Percentiles rank a stretch among this genome's conserved stretches.
Conservation (phyloP, 139 green algal species). For the Chloropicon primus region DNA sequence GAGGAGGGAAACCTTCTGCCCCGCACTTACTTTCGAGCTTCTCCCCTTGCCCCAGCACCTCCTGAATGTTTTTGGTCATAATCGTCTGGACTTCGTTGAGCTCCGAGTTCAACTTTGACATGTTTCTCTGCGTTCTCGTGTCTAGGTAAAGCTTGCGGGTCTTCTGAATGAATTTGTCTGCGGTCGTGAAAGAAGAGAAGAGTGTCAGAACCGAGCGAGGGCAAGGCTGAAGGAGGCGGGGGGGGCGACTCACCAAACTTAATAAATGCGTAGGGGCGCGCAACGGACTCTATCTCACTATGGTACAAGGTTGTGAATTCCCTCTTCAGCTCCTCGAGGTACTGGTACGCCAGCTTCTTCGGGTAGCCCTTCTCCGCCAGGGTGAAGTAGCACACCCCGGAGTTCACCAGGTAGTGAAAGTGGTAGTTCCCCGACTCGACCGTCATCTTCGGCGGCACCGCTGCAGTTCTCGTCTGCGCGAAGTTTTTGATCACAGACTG, state of each 20-base stretch:
- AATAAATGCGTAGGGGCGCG: constrained; percentile 95
- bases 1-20: neutral
- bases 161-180: constrained; percentile 99
- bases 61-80: constrained; percentile 97
- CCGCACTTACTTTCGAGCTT: constrained; percentile 74
- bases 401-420: constrained; percentile 62
- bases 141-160: constrained; percentile 97
- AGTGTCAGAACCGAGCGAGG: neutral
- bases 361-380: constrained; percentile 82
- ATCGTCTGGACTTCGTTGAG: constrained; percentile 74
- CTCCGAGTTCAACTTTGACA: constrained; percentile 75
- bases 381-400: constrained; percentile 78
- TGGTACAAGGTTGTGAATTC: constrained; percentile 86
- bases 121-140: constrained; percentile 90
- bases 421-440: neutral
- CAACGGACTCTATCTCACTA: constrained; percentile 68
- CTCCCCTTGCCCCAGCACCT: constrained; percentile 92
- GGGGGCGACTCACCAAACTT: constrained; percentile 90
- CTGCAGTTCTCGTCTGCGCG: neutral
- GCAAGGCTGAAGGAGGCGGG: neutral
- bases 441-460: neutral
- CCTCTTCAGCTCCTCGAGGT: constrained; percentile 87
- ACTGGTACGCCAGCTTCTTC: constrained; percentile 97
- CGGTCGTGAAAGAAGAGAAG: neutral
- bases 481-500: neutral